These are phyloP conservation scores for Zygnema cylindricum DNA, from an alignment of 139 green algal genomes.

Conservation along the genomic window DNA sequence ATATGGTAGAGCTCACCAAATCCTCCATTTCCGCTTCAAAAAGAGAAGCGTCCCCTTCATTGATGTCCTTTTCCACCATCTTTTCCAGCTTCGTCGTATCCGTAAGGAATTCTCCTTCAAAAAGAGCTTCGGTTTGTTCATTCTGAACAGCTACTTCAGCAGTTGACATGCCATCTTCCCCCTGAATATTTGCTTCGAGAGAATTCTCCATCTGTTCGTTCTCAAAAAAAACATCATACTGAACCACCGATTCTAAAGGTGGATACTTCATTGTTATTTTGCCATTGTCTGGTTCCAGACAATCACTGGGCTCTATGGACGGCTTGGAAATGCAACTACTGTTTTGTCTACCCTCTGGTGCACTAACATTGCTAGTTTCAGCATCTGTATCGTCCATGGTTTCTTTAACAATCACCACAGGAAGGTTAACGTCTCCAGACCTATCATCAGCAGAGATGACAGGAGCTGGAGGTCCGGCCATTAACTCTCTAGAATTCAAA, in stretches of 20 bases:
- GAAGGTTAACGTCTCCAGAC: not conserved
- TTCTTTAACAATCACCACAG: not conserved
- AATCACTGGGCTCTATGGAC: too few relatives aligned
- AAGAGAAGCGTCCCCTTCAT: too few relatives aligned
- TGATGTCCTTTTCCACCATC: not conserved
- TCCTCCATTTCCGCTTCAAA: not conserved
- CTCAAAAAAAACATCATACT: too few relatives aligned
- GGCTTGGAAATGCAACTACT: too few relatives aligned
- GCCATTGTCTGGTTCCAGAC: too few relatives aligned
- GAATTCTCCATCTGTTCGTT: not conserved
- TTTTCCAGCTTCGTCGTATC: too few relatives aligned
- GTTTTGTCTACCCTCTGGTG: too few relatives aligned
- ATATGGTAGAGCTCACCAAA: not conserved
- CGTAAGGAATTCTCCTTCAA: too few relatives aligned
- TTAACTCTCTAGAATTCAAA: not conserved
- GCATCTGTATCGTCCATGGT: not conserved
- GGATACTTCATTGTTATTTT: too few relatives aligned
- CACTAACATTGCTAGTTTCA: not conserved
- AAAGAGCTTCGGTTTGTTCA: not conserved
- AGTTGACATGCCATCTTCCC: not conserved
- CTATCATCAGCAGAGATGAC: not conserved
- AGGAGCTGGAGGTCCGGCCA: not conserved
- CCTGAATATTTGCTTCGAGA: not conserved
- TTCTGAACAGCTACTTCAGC: not conserved
- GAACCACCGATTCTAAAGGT: too few relatives aligned